Base-by-base conservation (phyloP, 1,284 basidiomycete genomes). In the Cryptococcus sp. region DNA sequence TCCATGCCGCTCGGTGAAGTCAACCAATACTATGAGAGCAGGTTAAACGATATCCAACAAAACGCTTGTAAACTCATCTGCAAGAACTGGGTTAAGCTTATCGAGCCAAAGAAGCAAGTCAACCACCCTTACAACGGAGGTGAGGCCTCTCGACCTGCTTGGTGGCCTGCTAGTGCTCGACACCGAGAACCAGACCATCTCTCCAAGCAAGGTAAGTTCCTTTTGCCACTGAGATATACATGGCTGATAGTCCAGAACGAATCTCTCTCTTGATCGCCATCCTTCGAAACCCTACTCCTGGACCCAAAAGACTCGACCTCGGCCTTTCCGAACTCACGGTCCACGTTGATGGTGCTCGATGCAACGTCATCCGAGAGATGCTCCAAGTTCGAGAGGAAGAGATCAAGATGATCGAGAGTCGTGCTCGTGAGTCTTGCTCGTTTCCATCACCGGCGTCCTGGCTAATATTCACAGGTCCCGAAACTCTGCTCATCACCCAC, bases 161-260 rank as follows among this genome's bases (percentile, higher is more conserved):
- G 80, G 80, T 81, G 80, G 80, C 80, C 80, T 4, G 60, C 57
- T 9, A 73, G 70, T 16, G 73, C 80, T 9, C 67, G 76, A 7
- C 79, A 81, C 64, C 74, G 76, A 44, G 79, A 80, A 59, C 79
- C 79, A 0, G 79, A 81, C 55, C 79, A 81, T 49, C 64, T 81
- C 9, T 69, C 73, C 66, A 78, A 77, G 61, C 63, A 68, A 23
- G 74, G 74, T 73, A 46, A 66, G 71, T 60, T 42, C 2, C 10
- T n/a, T n/a, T 22, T 31, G 22, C n/a, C 28, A 10, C 16, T 37
- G 44, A 49, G 22, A 23, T 25, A 28, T 18, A 25, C 11, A 19
- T 18, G 13, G 61, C 61, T 53, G 32, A 50, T 34, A 10, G 45
- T 19, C 53, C 64, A 64, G 79, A 80, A 63, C 74, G 79, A 9